Evolutionary conservation across 1,284 basidiomycete genomes (phyloP), one percentile per base, ranked within the genome.

Genomic region (Trichosporon asahii): DNA sequence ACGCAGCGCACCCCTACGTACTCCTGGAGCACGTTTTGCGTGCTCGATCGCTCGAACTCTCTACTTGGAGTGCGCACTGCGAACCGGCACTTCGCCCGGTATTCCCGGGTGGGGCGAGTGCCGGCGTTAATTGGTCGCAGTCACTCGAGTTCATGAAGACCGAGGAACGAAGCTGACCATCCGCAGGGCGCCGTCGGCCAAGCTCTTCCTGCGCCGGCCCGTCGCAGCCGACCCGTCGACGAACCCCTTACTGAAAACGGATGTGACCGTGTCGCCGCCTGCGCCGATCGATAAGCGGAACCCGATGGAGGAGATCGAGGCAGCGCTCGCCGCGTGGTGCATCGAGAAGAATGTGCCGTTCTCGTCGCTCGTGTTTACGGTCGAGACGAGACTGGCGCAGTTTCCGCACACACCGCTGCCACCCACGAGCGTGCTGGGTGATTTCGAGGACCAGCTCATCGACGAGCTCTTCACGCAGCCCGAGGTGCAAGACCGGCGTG

Each of bases 401-500:
- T 29, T 73, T 15, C 69, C 67, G 2, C 35, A 61, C 12, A 53
- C 70, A 1, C 70, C 72, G 6, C 70, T 73, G 0, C 73, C 76
- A 2, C 60, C 67, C 0, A n/a, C 67, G 9, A 65, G 68, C 1
- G 29, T 46, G 7, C 60, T 70, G 2, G 35, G 33, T 21, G 66
- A 71, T 23, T 72, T 69, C 23, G 76, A 76, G 60, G 73, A 75
- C 55, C 23, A 40, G 35, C 68, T 76, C 27, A 74, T 76, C 53
- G 64, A 71, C 12, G 40, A 69, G 14, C 67, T 76, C 14, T 31
- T 72, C 37, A 63, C 65, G 21, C 44, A 64, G 18, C 35, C 68
- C 11, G 65, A 64, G 35, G 46, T 68, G 23, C 44, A 68, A 33
- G 65, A 63, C 33, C 37, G 61, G 9, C 25, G 63, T 8, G 66